Evolutionary conservation across 73 alveolate species (phyloP), one percentile per base, ranked within the genome.

Genomic region (Paraurostyla sp.): DNA sequence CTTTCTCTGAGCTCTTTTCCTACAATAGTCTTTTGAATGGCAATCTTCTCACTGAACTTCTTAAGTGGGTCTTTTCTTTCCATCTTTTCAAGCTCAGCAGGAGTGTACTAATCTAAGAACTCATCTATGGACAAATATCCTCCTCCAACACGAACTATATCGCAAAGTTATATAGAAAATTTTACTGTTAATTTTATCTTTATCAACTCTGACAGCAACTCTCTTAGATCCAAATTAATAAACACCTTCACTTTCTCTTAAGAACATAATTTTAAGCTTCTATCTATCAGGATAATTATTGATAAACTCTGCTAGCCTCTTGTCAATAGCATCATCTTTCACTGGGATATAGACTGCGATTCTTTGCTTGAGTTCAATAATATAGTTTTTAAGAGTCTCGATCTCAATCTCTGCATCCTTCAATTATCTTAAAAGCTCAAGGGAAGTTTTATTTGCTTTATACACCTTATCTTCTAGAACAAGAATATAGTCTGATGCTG

Each of bases 171-270:
- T 23, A 11, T 36, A 29, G 9, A 7, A 57, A 45, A 3, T n/a
- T n/a, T 85, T 85, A 85, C 93, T 91, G 76, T 59, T 84, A 40
- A 92, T 91, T 82, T 88, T 92, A 56, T 91, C 97, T 63, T 92
- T 92, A 20, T 92, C 97, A 15, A 92, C 94, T 59, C 90, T 92
- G 40, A 92, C 94, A 56, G 73, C 92, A 52, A 92, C 92, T 40
- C 92, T 78, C 78, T 83, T 88, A 22, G 89, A 36, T 0, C 97
- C 97, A 63, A 88, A 92, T 48, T 63, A 50, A 60, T 92, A 92
- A 35, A 92, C 80, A 45, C 97, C 97, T 13, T 68, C 93, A 49
- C 92, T 86, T 40, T 92, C 97, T 80, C 97, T 87, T 71, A 92
- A 49, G 86, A 92, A 92, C 93, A 91, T 85, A 68, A 92, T 81